A percentile compares a stretch with the other conserved stretches of the same genome.
These are phyloP conservation scores for Cercophora samala DNA, from an alignment of 495 filamentous ascomycete species.

Conservation along the genomic window DNA sequence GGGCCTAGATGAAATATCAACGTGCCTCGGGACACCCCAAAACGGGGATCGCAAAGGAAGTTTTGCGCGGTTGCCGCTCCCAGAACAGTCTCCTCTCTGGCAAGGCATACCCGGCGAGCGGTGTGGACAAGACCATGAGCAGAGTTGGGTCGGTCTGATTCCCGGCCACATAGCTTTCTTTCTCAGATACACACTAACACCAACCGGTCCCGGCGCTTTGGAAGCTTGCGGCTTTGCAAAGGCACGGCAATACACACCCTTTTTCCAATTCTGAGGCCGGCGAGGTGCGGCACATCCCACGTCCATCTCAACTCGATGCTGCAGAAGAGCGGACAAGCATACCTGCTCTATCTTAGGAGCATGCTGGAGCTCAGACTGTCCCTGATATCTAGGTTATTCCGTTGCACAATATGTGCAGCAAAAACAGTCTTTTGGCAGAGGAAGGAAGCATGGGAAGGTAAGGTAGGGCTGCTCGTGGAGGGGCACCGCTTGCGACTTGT, in stretches of 20 bases:
- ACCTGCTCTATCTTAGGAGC: too few relatives aligned
- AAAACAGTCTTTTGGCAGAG: constrained; percentile 21
- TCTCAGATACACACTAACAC: constrained; percentile 1
- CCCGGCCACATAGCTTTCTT: constrained; percentile 1
- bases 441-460: too few relatives aligned
- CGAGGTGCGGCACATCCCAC: neutral
- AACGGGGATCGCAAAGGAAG: neutral
- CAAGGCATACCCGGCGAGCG: constrained; percentile 7
- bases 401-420: constrained; percentile 26
- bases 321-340: neutral
- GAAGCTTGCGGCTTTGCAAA: constrained; percentile 8
- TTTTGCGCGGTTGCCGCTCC: constrained; percentile 1
- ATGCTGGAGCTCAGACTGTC: too few relatives aligned
- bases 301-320: neutral
- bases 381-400: neutral
- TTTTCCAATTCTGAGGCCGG: neutral
- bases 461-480: constrained; percentile 4
- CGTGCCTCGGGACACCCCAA: neutral
- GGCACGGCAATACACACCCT: neutral
- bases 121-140: neutral
- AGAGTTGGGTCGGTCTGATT: constrained; percentile 9
- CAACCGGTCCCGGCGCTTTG: constrained; percentile 7
- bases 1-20: neutral
- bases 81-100: neutral
- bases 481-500: constrained; percentile 10